Evolutionary conservation across 2,329 filamentous ascomycete species (phyloP).

Genomic region (Penicillium vulpinum): DNA sequence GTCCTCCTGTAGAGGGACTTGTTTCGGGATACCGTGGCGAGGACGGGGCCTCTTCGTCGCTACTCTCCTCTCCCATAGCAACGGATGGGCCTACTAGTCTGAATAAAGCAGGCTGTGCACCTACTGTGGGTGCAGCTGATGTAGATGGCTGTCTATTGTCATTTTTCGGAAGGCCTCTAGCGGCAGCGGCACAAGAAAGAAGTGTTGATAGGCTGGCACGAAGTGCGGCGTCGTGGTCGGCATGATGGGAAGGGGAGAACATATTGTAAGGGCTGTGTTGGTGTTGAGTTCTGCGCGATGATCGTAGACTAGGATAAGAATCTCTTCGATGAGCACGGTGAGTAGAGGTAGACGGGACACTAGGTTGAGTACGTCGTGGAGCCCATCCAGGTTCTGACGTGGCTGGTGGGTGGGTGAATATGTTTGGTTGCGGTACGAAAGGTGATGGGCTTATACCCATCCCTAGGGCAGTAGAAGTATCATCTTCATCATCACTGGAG

Average conservation of each 20-base stretch:
- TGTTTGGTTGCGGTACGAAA: slow-evolving; percentile 88
- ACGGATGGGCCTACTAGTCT: slow-evolving; percentile 62
- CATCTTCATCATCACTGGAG: slow-evolving; percentile 63
- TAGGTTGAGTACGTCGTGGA: slow-evolving; percentile 52
- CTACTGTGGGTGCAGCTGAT: slow-evolving; percentile 25
- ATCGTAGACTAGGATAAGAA: slow-evolving; percentile 38
- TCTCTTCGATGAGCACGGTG: slow-evolving; percentile 38
- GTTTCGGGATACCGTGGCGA: slow-evolving; percentile 20
- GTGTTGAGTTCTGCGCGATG: slow-evolving; percentile 37
- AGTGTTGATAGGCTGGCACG: slow-evolving; percentile 92
- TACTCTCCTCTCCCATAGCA: slow-evolving; percentile 49
- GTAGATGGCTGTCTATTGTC: slow-evolving; percentile 32
- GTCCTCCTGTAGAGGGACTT: slow-evolving; percentile 19
- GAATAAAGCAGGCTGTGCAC: slow-evolving; percentile 53
- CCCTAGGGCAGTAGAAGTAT: slow-evolving; percentile 80
- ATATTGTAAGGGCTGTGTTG: slow-evolving; percentile 64
- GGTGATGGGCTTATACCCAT: slow-evolving; percentile 52
- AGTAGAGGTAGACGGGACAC: slow-evolving; percentile 42
- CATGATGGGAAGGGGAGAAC: slow-evolving; percentile 72
- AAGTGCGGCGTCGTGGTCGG: slow-evolving; percentile 89
- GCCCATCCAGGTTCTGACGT: slow-evolving; percentile 46
- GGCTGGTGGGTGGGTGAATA: slow-evolving; percentile 79
- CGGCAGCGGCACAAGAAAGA: slow-evolving; percentile 90
- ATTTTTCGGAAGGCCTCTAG: slow-evolving; percentile 72
- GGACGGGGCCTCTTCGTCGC: slow-evolving; percentile 25